A percentile compares a stretch with the other conserved stretches of the same genome.
Evolutionary conservation across 2,329 filamentous ascomycete genomes (phyloP).

Genomic region (Verruconis gallopava): DNA sequence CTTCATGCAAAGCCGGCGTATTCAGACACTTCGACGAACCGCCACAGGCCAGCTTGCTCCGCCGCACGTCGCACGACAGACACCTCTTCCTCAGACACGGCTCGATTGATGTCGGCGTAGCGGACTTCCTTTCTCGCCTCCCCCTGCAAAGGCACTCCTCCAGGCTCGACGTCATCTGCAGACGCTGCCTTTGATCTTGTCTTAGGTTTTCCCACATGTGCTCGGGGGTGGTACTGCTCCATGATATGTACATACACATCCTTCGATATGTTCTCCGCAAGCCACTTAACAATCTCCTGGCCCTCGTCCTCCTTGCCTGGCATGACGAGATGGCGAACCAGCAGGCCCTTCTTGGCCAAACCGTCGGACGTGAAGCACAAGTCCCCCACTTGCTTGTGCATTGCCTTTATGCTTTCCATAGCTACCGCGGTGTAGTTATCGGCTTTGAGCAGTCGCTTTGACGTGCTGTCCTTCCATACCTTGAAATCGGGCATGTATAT

Average conservation of each 20-base stretch:
- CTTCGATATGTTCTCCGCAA: constrained; percentile 57
- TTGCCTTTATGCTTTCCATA: constrained; percentile 63
- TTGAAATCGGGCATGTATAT: constrained; percentile 88
- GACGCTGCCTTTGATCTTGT: constrained; percentile 21
- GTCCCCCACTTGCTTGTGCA: constrained; percentile 73
- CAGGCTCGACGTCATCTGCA: constrained; percentile 17
- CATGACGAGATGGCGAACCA: constrained; percentile 76
- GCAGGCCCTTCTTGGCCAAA: constrained; percentile 62
- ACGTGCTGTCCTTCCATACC: constrained; percentile 55
- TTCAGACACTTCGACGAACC: constrained; percentile 55
- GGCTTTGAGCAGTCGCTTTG: constrained; percentile 61
- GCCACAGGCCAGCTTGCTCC: constrained; percentile 59
- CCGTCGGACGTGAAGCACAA: constrained; percentile 71
- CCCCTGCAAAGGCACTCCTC: constrained; percentile 16
- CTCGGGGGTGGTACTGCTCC: constrained; percentile 76
- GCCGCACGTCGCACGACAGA: constrained; percentile 54
- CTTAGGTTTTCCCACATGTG: constrained; percentile 62
- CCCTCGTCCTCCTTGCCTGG: constrained; percentile 65
- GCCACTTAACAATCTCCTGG: constrained; percentile 59
- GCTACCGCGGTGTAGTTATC: constrained; percentile 62
- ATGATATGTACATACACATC: constrained; percentile 78
- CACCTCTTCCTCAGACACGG: constrained; percentile 51
- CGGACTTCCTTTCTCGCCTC: constrained; percentile 37
- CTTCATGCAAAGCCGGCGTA: constrained; percentile 36
- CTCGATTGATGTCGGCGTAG: constrained; percentile 69